Conservation (phyloP, 345 rosid species). For the Dimocarpus longan region DNA sequence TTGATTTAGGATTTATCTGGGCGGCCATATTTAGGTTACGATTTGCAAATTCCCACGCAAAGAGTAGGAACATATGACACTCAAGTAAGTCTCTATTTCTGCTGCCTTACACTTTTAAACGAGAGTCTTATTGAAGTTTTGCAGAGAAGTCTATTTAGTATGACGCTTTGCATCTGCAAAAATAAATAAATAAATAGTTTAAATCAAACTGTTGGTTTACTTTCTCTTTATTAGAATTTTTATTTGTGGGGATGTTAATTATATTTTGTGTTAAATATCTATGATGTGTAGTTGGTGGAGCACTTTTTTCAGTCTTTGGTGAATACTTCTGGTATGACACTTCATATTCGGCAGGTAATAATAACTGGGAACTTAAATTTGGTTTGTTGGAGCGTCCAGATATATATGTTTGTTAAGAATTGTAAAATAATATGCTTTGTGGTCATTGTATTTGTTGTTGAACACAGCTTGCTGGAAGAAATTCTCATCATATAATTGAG, state of each 20-base stretch:
- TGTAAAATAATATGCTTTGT: neutral
- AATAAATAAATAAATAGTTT: neutral
- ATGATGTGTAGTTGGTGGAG: conserved; percentile 73
- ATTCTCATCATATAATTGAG: conserved; percentile 93
- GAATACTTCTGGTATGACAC: conserved; percentile 95
- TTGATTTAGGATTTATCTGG: conserved; percentile 82
- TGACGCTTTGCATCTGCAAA: neutral
- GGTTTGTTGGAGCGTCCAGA: neutral
- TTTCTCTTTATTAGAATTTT: neutral
- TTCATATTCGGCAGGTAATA: conserved; percentile 86
- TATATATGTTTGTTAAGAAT: neutral
- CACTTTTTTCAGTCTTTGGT: conserved; percentile 93
- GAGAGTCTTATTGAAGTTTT: neutral
- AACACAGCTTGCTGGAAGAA: conserved; percentile 80
- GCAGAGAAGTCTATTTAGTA: neutral
- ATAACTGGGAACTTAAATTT: neutral
- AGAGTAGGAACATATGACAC: conserved; percentile 91
- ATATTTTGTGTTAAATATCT: neutral
- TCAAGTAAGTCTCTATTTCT: conserved; percentile 52
- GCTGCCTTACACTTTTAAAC: neutral
- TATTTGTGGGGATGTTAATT: neutral
- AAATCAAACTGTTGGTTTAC: neutral
- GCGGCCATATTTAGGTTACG: conserved; percentile 72
- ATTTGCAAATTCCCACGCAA: conserved; percentile 73
- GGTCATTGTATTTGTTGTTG: conserved; percentile 16